A percentile compares a stretch with the other conserved stretches of the same genome.
phyloP scores from a whole-genome alignment of 2,329 filamentous ascomycete genomes.

The Drechslerella dactyloides region DNA sequence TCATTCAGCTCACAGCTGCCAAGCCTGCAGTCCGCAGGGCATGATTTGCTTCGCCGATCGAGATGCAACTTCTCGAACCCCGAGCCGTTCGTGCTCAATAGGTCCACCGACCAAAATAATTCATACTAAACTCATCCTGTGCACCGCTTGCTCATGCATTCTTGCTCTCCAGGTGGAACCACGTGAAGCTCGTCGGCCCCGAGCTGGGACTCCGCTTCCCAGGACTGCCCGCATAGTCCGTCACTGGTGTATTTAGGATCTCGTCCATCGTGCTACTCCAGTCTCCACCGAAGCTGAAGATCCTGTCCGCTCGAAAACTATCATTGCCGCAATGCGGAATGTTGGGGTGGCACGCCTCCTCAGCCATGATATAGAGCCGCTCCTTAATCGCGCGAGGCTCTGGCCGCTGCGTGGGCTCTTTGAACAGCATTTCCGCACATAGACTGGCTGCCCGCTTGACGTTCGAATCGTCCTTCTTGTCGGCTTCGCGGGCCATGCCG shows the following conservation, averaged over 20 bases:
- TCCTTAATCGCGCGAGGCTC: conserved; percentile 46
- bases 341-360: conserved; percentile 46
- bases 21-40: too few relatives aligned
- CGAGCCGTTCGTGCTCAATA: too few relatives aligned
- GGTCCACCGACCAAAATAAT: too few relatives aligned
- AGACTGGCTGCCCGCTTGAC: conserved; percentile 32
- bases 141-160: conserved; percentile 12
- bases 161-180: conserved; percentile 41
- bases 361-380: conserved; percentile 36
- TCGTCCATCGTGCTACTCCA: conserved; percentile 49
- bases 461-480: conserved; percentile 55
- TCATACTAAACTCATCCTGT: background rate
- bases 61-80: too few relatives aligned
- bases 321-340: conserved; percentile 42
- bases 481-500: conserved; percentile 66
- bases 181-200: conserved; percentile 18
- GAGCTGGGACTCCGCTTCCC: conserved; percentile 3
- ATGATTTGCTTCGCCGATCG: background rate
- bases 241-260: conserved; percentile 46
- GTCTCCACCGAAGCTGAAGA: conserved; percentile 42
- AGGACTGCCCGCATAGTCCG: conserved; percentile 47
- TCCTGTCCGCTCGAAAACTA: conserved; percentile 32
- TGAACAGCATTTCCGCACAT: conserved; percentile 48
- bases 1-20: background rate
- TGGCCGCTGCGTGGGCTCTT: conserved; percentile 44